Base-by-base conservation (phyloP, 148 eudicot genomes). In the Arbutus unedo region DNA sequence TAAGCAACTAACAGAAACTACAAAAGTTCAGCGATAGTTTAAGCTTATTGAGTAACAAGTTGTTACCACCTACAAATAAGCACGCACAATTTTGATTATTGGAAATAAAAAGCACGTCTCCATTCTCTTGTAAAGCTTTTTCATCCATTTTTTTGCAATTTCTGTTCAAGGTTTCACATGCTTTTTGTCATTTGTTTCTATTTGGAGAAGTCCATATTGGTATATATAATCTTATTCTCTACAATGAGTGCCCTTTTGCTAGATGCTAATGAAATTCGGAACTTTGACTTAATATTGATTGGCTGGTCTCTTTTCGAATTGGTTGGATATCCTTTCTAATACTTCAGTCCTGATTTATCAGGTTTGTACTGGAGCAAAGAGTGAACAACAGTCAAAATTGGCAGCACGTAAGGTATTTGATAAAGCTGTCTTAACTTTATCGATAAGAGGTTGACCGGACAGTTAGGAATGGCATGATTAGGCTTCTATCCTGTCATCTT, bases 361-460 rank as follows among this genome's bases (percentile, higher is more conserved):
- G 93, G 93, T 93, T 43, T 92, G 96, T 49, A 93, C 94, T n/a
- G 96, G 96, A 81, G 96, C 94, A 13, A 93, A 93, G 84, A 91
- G 91, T 68, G 96, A 93, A 79, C 85, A 86, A 2, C 91, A 93
- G 21, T 90, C 94, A 13, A 89, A 89, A 82, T 44, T 91, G 62
- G 96, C 93, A 0, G 93, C 94, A 45, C 85, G 91, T 50, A 93
- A 93, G 91, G 93, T 90, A 78, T 50, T 50, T 74, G 43, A 54
- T 23, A 59, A 76, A 70, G 48, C 48, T 68, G 50, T 48, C 41
- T 50, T 59, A 23, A 81, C 21, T 54, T 76, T 53, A 8, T 53
- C 56, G 16, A 18, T 70, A 2, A 51, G 38, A 13, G 47, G 7
- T 75, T 56, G 18, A 13, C 15, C 4, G 18, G 4, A 4, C 25